Evolutionary conservation across 2,329 filamentous ascomycete genomes (phyloP).

Genomic region (Colletotrichum echinochloae): DNA sequence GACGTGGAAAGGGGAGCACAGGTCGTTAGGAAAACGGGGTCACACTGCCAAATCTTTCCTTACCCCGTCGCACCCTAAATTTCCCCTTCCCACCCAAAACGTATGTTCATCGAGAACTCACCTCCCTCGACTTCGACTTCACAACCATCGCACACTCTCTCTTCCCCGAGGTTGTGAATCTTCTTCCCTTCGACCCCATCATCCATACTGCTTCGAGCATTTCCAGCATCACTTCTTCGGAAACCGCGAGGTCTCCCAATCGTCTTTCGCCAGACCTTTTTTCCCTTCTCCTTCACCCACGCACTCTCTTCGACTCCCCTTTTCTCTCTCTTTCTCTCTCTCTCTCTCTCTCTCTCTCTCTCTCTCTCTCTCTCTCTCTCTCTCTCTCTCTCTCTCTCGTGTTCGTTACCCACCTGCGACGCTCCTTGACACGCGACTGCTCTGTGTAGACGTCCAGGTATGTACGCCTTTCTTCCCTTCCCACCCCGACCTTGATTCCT

Average conservation of each 20-base stretch:
- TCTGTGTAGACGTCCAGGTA: slow-evolving; percentile 44
- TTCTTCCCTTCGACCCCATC: slow-evolving; percentile 37
- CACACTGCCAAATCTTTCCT: slow-evolving; percentile 37
- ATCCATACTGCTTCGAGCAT: slow-evolving; percentile 40
- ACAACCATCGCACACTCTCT: slow-evolving; percentile 37
- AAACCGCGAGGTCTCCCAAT: slow-evolving; percentile 20
- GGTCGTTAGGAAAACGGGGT: slow-evolving; percentile 34
- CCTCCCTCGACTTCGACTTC: slow-evolving; percentile 26
- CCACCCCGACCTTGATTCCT: not conserved
- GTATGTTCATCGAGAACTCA: slow-evolving; percentile 27
- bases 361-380: slow-evolving; percentile 1
- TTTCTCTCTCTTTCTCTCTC: slow-evolving; percentile 44
- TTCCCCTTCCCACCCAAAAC: slow-evolving; percentile 42
- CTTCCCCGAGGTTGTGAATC: slow-evolving; percentile 39
- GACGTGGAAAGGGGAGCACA: slow-evolving; percentile 15
- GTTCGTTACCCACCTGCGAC: slow-evolving; percentile 45
- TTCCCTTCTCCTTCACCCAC: slow-evolving; percentile 9
- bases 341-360: slow-evolving; percentile 5
- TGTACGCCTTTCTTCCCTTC: slow-evolving; percentile 34
- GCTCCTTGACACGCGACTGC: slow-evolving; percentile 53
- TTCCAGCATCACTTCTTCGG: slow-evolving; percentile 36
- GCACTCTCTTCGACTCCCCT: slow-evolving; percentile 6
- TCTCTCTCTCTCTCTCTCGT: slow-evolving; percentile 44
- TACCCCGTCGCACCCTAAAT: slow-evolving; percentile 40
- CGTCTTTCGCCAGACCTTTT: slow-evolving; percentile 27